Evolutionary conservation across 208 protist genomes (phyloP), one percentile per base, ranked within the genome.

Genomic region (Leptomonas seymouri): DNA sequence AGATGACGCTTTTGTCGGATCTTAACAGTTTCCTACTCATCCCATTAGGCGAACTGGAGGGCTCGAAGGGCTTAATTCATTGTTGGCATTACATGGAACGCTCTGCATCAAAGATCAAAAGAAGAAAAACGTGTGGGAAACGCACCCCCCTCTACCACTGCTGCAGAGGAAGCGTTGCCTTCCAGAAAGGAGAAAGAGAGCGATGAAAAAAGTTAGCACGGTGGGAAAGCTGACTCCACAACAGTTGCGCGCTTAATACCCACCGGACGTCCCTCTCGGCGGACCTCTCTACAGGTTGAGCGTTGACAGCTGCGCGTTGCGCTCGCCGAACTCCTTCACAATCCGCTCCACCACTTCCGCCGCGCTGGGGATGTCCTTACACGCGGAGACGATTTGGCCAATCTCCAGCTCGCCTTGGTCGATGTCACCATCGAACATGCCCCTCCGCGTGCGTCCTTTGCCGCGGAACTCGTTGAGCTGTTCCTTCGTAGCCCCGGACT

Each of bases 371-470:
- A 91, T 74, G 50, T 87, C 85, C 28, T 71, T 74, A 66, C 74
- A 82, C 12, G 57, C 30, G 0, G 69, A 80, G 23, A 78, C 79
- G 48, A 91, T 84, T 71, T 91, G 85, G 23, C 85, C 85, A 67
- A 91, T 85, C 54, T 86, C 78, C 20, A 91, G 74, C 77, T 91
- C 85, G 53, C 85, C 85, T 25, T 88, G 53, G 41, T 60, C 56
- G 11, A 88, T 53, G 48, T 91, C 82, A 21, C 82, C 85, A 20
- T 88, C 82, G 28, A 86, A 81, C 63, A 91, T 84, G n/a, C 85
- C 85, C 27, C 71, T 63, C 49, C 67, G 65, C 11, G 82, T 86
- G 53, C 77, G 78, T n/a, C 80, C 75, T 30, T 64, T 68, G 34
- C 82, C 82, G 39, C 80, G 70, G 56, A 83, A 85, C 53, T 66